Percentiles rank a stretch among this genome's conserved stretches.
phyloP scores from a whole-genome alignment of 768 basidiomycete genomes.

The Antrodiella citrinella region DNA sequence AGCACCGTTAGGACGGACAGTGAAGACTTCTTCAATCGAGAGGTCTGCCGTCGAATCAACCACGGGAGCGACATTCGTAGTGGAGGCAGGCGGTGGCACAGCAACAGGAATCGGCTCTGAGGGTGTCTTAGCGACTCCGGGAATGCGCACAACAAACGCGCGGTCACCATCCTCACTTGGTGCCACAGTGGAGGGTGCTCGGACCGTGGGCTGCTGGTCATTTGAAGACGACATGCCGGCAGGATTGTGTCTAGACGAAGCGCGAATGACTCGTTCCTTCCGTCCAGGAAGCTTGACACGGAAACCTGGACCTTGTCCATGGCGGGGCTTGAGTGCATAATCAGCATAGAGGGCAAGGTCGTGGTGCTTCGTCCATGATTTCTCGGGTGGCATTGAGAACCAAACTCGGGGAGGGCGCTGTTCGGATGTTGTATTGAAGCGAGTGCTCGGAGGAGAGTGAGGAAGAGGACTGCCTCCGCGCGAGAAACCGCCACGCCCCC shows the following conservation, averaged over 20 bases:
- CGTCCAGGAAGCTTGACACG: slow-evolving; percentile 59
- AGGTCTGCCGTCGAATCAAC: slow-evolving; percentile 26
- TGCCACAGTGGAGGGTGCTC: slow-evolving; percentile 13
- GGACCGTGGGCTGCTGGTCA: slow-evolving; percentile 1
- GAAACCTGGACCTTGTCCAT: slow-evolving; percentile 43
- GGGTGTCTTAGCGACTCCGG: slow-evolving; percentile 25
- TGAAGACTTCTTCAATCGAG: slow-evolving; percentile 48
- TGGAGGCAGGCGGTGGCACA: slow-evolving; percentile 4
- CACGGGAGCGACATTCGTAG: slow-evolving; percentile 9
- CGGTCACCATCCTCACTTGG: slow-evolving; percentile 37
- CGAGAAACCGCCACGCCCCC: slow-evolving; percentile 34
- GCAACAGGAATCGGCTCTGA: slow-evolving; percentile 21
- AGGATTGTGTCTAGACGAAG: slow-evolving; percentile 18
- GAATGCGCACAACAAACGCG: slow-evolving; percentile 47
- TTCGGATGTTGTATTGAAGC: slow-evolving; percentile 25
- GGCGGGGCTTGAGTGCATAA: slow-evolving; percentile 46
- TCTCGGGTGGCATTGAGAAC: slow-evolving; percentile 72
- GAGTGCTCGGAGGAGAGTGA: slow-evolving; percentile 4
- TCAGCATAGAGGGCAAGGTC: slow-evolving; percentile 70
- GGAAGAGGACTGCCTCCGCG: slow-evolving; percentile 27
- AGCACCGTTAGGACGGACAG: slow-evolving; percentile 43
- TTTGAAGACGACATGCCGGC: background rate
- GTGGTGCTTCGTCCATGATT: slow-evolving; percentile 77
- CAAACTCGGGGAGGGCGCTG: slow-evolving; percentile 38
- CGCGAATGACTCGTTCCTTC: slow-evolving; percentile 35